Base-by-base conservation (phyloP, 139 green algal species). In the Yamagishiella unicocca region DNA sequence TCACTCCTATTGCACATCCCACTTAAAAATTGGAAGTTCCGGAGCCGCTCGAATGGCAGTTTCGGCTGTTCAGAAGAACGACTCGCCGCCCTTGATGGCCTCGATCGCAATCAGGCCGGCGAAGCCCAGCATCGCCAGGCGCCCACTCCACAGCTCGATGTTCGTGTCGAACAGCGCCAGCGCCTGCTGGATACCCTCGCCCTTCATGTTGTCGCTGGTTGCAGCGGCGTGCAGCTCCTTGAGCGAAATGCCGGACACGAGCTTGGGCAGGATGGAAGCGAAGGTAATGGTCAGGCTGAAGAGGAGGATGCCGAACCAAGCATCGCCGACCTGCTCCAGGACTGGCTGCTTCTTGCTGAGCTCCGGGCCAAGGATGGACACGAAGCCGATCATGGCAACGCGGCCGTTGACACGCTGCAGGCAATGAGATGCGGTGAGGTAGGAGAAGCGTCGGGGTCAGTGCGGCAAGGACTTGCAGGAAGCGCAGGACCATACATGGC, bases 31-130 rank as follows among this genome's bases (percentile, higher is more conserved):
- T n/a, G n/a, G n/a, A n/a, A n/a, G n/a, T n/a, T n/a, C n/a, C n/a
- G n/a, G n/a, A n/a, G n/a, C n/a, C n/a, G n/a, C n/a, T n/a, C n/a
- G n/a, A n/a, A n/a, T n/a, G n/a, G n/a, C n/a, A n/a, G n/a, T n/a
- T n/a, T n/a, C n/a, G n/a, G n/a, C n/a, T n/a, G n/a, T n/a, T 92
- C 61, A 94, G 33, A 94, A 93, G 33, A 94, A 75, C n/a, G 84
- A 71, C 73, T 93, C 91, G 40, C 91, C 91, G 38, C 79, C 79
- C 46, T 90, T 92, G 61, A 93, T 29, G 2, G 75, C 66, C 86
- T 94, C 92, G 7, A 77, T 73, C 0, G 40, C 62, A 0, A 90
- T 1, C 33, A 93, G 87, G 38, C 92, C 92, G 4, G 75, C 78
- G 14, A 93, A 58, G 43, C 92, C 92, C 10, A 94, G 86, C 92